phyloP scores from a whole-genome alignment of 441 rosid genomes.

The Pelargonium australe region DNA sequence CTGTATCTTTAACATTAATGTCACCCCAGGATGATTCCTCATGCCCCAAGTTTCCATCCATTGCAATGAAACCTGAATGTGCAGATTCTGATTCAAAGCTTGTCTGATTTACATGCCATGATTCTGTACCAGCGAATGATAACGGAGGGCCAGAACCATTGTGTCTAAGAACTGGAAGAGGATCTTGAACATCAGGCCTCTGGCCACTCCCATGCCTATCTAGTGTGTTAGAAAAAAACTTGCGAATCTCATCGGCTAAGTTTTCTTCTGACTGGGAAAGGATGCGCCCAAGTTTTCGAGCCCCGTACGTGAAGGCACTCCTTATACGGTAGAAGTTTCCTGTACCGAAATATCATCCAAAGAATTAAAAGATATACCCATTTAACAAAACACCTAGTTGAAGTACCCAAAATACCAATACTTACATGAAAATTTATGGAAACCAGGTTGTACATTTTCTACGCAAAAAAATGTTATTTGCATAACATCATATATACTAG shows the following conservation, averaged over 20 bases:
- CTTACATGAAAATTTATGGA: too few relatives aligned
- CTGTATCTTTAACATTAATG: slow-evolving; percentile 20
- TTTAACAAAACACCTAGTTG: background rate
- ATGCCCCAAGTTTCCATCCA: slow-evolving; percentile 31
- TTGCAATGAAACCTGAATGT: slow-evolving; percentile 30
- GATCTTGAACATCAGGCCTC: slow-evolving; percentile 29
- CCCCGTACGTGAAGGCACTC: slow-evolving; percentile 28
- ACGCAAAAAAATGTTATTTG: too few relatives aligned
- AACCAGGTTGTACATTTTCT: too few relatives aligned
- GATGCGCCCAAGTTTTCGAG: slow-evolving; percentile 23
- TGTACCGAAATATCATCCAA: background rate
- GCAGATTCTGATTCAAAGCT: slow-evolving; percentile 33
- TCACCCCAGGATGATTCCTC: slow-evolving; percentile 29
- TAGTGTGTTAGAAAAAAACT: slow-evolving; percentile 22
- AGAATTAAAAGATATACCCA: background rate
- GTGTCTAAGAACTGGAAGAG: slow-evolving; percentile 7
- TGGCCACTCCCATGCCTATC: slow-evolving; percentile 28
- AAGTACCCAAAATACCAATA: background rate
- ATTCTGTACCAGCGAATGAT: slow-evolving; percentile 30
- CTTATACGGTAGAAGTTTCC: slow-evolving; percentile 26
- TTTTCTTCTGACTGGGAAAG: slow-evolving; percentile 17
- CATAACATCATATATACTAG: too few relatives aligned
- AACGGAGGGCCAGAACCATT: slow-evolving; percentile 8
- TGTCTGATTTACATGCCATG: slow-evolving; percentile 38
- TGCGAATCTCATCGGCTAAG: slow-evolving; percentile 17